Conservation (phyloP, 2,329 filamentous ascomycete genomes). For the Alternaria brassicae region DNA sequence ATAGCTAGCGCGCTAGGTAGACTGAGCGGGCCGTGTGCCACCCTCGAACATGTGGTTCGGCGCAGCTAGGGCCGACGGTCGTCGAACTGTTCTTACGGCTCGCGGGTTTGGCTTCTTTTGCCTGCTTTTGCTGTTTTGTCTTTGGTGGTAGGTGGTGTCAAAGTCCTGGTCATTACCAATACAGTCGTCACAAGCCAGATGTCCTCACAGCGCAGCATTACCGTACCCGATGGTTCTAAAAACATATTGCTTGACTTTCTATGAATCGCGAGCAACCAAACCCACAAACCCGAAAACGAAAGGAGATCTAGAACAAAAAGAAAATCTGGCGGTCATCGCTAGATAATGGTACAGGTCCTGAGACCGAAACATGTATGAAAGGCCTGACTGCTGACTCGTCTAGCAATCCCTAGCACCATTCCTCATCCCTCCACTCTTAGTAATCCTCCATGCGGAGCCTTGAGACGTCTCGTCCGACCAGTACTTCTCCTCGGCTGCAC, state of each 20-base stretch:
- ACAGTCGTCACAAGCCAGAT: not conserved
- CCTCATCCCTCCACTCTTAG: not conserved
- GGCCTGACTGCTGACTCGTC: not conserved
- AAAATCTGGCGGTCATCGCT: not conserved
- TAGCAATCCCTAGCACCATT: not conserved
- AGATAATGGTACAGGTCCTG: no score
- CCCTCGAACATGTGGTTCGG: conserved; percentile 12
- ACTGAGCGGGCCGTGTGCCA: conserved; percentile 11
- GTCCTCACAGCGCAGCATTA: not conserved
- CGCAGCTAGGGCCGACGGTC: conserved; percentile 5
- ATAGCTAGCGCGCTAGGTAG: conserved; percentile 3
- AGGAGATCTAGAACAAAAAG: not conserved
- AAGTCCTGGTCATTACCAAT: not conserved
- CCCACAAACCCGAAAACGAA: not conserved
- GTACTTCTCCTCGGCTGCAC: not conserved
- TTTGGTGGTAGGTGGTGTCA: not conserved
- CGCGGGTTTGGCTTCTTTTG: not conserved
- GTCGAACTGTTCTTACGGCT: not conserved
- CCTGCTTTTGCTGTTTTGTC: not conserved
- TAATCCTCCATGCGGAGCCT: not conserved
- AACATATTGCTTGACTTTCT: not conserved
- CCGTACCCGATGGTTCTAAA: not conserved
- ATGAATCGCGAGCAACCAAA: not conserved
- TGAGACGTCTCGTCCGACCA: not conserved
- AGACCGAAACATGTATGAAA: not conserved